Evolutionary conservation across 2,329 filamentous ascomycete genomes (phyloP), one percentile per base, ranked within the genome.

Genomic region (Stenocarpella maydis): DNA sequence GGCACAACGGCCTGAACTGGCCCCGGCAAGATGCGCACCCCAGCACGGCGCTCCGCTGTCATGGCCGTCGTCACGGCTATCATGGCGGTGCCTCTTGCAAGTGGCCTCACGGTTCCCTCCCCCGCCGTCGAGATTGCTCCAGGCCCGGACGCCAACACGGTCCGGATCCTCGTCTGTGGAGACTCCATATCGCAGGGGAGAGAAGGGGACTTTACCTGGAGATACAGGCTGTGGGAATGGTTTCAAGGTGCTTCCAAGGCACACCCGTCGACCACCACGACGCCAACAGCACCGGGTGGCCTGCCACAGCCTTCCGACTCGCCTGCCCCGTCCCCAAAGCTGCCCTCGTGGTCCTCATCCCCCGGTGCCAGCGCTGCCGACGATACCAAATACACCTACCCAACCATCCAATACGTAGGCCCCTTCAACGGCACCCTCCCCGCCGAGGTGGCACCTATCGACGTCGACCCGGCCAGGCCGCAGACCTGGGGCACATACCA

Each of bases 201-300:
- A 28, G 79, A 82, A 68, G 80, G 78, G 37, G 81, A 83, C 70
- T 80, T 75, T 64, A 83, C 81, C 12, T 83, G 81, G 82, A 76
- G 81, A 10, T 83, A 79, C 63, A 76, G 80, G 5, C 71, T 83
- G 15, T 82, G 78, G 76, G 67, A 82, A 58, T 83, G 81, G 81
- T 76, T 82, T 63, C 70, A 70, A 2, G 47, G 60, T 17, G 70
- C 78, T 28, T 49, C 43, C 50, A 24, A 47, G 5, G 7, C 64
- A 34, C 39, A 45, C 4, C 15, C 41, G 31, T 28, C 61, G 26
- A 34, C 28, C 4, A 26, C 53, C 24, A 43, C 55, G 19, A 45
- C 55, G 21, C n/a, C 41, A 47, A 17, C 43, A 24, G 8, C 43
- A 28, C 21, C 39, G 65, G 5, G 64, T 77, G n/a, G n/a, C n/a